Base-by-base conservation (phyloP, 805 yeast species). In the Candida dajiaensis region DNA sequence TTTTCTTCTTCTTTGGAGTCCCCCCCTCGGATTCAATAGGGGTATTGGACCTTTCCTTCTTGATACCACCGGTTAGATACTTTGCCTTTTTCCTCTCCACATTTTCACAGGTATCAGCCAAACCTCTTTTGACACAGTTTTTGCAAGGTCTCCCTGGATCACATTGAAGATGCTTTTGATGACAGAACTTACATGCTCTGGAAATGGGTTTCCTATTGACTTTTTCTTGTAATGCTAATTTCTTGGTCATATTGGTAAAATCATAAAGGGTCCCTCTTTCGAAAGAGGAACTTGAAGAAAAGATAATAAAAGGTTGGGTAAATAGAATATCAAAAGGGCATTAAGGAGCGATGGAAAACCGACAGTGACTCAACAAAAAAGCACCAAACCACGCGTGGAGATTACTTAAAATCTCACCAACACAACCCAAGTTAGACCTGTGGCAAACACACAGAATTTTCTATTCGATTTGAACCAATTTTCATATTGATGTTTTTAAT, bases 171-270 rank as follows among this genome's bases (percentile, higher is more conserved):
- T 84, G 94, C 52, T 85, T 85, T 22, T 72, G 65, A 58, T 84
- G 89, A 61, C 92, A 85, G 58, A 83, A 82, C 18, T 72, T 72
- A 57, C 94, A 85, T 2, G 92, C 94, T 40, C 83, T 72, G 9
- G 77, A 66, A 2, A 84, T 80, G 6, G 89, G 88, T 52, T 72
- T 78, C 40, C 92, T 64, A 35, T 64, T 67, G 38, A 66, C 67
- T 58, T 78, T 82, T 53, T 81, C 75, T 44, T 72, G 75, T 12
- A 65, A 63, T 1, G 82, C 71, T 21, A 83, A 74, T 51, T 71
- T 74, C 59, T 79, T 81, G 0, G 90, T 83, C 89, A 83, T 83
- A 33, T 33, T 33, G 3, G 36, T 3, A 33, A 4, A 18, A 16
- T 33, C 36, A 33, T 28, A n/a, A 28, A 28, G 31, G 28, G 28